Evolutionary conservation across 78 protist species (phyloP).

Genomic region (Tieghemostelium lacteum): DNA sequence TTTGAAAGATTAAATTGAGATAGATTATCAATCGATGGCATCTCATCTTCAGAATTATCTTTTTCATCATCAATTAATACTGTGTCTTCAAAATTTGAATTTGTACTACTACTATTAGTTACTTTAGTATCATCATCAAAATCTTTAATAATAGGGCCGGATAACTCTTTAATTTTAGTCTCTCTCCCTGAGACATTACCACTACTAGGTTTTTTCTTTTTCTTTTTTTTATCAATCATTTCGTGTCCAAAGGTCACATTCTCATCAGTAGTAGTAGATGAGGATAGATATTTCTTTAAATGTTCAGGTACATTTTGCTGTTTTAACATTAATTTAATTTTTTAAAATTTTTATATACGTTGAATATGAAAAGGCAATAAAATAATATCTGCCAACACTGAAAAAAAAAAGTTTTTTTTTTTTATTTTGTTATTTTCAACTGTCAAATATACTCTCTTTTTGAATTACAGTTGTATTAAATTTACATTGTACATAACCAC

Average conservation of each 20-base stretch:
- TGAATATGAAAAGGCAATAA: no score
- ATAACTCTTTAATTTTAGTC: no score
- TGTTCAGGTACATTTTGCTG: conserved; percentile 15
- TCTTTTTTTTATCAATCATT: not conserved
- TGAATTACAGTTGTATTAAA: no score
- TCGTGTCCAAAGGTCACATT: not conserved
- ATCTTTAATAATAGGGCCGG: conserved; percentile 2
- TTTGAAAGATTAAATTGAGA: conserved; percentile 5
- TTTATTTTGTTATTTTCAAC: no score
- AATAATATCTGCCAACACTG: no score
- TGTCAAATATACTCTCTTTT: no score
- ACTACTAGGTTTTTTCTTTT: not conserved
- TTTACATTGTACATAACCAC: no score
- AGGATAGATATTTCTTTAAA: conserved; percentile 38
- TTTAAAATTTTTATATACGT: not conserved
- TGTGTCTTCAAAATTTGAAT: not conserved
- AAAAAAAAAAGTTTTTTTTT: no score
- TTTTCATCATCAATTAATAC: not conserved
- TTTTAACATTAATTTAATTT: not conserved
- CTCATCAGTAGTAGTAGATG: not conserved
- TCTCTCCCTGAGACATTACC: not conserved
- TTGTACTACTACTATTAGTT: not conserved
- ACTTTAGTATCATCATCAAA: conserved; percentile 4
- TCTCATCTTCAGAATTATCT: conserved; percentile 2
- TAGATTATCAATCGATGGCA: conserved; percentile 16